These are phyloP conservation scores for Apiospora arundinis DNA, from an alignment of 2,329 filamentous ascomycete genomes.

Conservation along the genomic window DNA sequence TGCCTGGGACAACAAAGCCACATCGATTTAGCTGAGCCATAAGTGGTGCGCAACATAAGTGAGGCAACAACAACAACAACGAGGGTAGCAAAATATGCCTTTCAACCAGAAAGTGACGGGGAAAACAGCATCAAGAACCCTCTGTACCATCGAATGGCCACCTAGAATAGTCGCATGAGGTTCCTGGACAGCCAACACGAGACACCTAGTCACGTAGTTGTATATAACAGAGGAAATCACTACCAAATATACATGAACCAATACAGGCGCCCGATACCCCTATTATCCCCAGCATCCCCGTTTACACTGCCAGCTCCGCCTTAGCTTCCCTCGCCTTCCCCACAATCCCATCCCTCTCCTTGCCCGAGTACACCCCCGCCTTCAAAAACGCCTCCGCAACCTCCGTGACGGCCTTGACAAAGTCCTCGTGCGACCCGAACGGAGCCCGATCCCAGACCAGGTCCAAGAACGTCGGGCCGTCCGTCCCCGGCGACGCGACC, in stretches of 20 bases:
- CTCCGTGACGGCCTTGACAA: constrained; percentile 33
- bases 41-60: neutral
- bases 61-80: neutral
- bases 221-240: too few species aligned
- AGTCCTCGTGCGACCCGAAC: constrained; percentile 35
- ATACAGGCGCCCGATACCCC: neutral
- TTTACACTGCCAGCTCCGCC: constrained; percentile 30
- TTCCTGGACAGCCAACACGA: neutral
- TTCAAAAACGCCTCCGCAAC: constrained; percentile 34
- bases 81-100: neutral
- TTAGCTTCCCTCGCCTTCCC: constrained; percentile 34
- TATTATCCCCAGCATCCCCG: neutral
- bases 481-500: constrained; percentile 36
- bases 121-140: too few species aligned
- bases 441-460: constrained; percentile 40
- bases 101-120: too few species aligned
- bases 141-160: too few species aligned
- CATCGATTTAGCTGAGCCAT: neutral
- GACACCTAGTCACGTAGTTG: too few species aligned
- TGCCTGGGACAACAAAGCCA: neutral
- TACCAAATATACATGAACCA: neutral
- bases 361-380: constrained; percentile 32
- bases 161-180: too few species aligned
- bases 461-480: constrained; percentile 42
- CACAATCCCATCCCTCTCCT: constrained; percentile 36